These are phyloP conservation scores for Penicillium mononematosum DNA, from an alignment of 495 filamentous ascomycete species.

Conservation along the genomic window DNA sequence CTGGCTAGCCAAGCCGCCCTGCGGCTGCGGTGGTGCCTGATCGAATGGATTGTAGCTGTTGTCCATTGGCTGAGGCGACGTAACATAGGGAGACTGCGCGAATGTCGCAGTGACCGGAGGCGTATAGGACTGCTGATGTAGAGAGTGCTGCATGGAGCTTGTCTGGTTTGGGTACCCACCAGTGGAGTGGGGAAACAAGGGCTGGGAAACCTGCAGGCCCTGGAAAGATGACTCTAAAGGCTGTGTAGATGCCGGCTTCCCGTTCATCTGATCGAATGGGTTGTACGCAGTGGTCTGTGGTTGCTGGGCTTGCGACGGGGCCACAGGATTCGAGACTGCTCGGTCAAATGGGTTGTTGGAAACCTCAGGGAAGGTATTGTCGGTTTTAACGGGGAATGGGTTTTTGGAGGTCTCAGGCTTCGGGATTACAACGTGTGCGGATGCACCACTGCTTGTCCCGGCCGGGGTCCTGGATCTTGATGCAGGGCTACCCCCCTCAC, in stretches of 20 bases:
- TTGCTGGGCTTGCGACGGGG: constrained; percentile 22
- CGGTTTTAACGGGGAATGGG: neutral
- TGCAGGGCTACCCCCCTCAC: constrained; percentile 57
- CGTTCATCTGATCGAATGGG: constrained; percentile 61
- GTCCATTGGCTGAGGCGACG: constrained; percentile 44
- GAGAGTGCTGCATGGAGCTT: constrained; percentile 44
- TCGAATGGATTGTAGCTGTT: constrained; percentile 68
- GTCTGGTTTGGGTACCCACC: constrained; percentile 67
- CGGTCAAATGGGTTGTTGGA: constrained; percentile 52
- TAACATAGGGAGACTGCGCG: constrained; percentile 47
- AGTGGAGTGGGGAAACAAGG: constrained; percentile 80
- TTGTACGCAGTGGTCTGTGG: constrained; percentile 47
- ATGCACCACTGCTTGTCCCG: constrained; percentile 26
- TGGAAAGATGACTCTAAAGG: constrained; percentile 69
- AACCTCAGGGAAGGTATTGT: constrained; percentile 7
- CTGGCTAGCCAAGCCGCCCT: constrained; percentile 36
- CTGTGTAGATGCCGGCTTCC: constrained; percentile 49
- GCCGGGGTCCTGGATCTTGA: constrained; percentile 42
- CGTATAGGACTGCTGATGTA: constrained; percentile 56
- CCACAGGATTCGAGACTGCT: constrained; percentile 37
- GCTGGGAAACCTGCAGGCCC: constrained; percentile 66
- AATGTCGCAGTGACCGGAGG: constrained; percentile 58
- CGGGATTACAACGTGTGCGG: constrained; percentile 11
- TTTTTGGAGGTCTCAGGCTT: constrained; percentile 27
- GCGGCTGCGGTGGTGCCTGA: constrained; percentile 44